Evolutionary conservation across 345 rosid species (phyloP).

Genomic region (Brassica nigra): DNA sequence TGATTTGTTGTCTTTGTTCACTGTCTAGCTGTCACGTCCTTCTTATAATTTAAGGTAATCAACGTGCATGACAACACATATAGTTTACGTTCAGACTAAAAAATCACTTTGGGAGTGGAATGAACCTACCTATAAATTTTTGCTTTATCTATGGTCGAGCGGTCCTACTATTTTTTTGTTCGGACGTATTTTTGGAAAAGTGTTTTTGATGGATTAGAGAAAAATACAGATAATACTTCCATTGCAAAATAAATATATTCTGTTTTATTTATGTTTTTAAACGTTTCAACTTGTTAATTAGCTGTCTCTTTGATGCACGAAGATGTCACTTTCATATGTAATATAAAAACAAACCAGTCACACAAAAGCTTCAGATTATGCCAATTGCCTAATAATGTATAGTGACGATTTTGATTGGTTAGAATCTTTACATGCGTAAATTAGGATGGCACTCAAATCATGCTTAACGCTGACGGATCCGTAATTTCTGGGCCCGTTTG

Average conservation of each 20-base stretch:
- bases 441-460: background rate
- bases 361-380: constrained; percentile 2
- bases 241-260: background rate
- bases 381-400: background rate
- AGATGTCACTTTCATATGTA: background rate
- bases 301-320: background rate
- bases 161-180: background rate
- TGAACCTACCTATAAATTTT: too few species aligned
- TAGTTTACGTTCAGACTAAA: too few species aligned
- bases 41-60: too few species aligned
- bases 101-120: too few species aligned
- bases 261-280: background rate
- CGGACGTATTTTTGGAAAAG: background rate
- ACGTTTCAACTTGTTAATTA: background rate
- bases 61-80: too few species aligned
- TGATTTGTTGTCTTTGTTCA: too few species aligned
- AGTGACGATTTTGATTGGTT: background rate
- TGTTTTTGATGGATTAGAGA: background rate
- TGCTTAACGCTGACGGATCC: background rate
- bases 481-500: background rate
- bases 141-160: background rate
- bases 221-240: background rate
- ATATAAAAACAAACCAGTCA: background rate
- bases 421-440: background rate
- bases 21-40: too few species aligned